Percentiles rank a stretch among this genome's conserved stretches.
These are phyloP conservation scores for Waltergamsia citrina DNA, from an alignment of 2,329 filamentous ascomycete genomes.

Conservation along the genomic window DNA sequence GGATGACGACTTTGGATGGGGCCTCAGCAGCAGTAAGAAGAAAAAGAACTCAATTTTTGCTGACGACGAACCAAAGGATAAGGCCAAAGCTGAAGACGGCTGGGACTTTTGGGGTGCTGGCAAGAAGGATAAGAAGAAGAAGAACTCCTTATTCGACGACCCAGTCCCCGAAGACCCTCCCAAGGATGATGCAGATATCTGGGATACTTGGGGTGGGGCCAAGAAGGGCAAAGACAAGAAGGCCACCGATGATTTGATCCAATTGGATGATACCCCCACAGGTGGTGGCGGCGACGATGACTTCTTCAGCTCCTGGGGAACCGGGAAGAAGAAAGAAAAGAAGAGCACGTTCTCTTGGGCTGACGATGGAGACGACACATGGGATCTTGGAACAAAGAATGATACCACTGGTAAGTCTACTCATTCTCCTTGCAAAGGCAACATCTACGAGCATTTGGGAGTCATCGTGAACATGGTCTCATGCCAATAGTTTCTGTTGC, in stretches of 20 bases:
- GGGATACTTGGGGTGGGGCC: conserved; percentile 13
- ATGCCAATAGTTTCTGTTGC: too few relatives aligned
- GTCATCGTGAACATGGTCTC: too few relatives aligned
- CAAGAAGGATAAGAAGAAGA: conserved; percentile 15
- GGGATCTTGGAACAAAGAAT: conserved; percentile 26
- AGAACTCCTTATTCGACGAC: conserved; percentile 9
- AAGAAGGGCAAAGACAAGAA: conserved; percentile 29
- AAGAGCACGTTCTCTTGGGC: conserved; percentile 28
- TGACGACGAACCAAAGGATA: conserved; percentile 6
- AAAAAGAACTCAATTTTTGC: conserved; percentile 9
- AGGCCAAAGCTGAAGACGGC: conserved; percentile 9
- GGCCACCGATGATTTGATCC: conserved; percentile 22
- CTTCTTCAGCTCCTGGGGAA: conserved; percentile 48
- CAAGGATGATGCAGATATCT: conserved; percentile 11
- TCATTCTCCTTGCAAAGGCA: too few relatives aligned
- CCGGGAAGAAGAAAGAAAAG: conserved; percentile 29
- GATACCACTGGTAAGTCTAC: conserved; percentile 23
- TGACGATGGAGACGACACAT: conserved; percentile 2
- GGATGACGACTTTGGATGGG: conserved; percentile 6
- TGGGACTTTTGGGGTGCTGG: conserved; percentile 9
- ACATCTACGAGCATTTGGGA: too few relatives aligned
- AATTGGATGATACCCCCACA: conserved; percentile 20
- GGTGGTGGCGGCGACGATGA: conserved; percentile 32
- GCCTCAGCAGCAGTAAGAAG: conserved; percentile 4
- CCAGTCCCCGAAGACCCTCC: conserved; percentile 10